Evolutionary conservation across 495 filamentous ascomycete species (phyloP), one percentile per base, ranked within the genome.

Genomic region (Penicillium bialowiezense): DNA sequence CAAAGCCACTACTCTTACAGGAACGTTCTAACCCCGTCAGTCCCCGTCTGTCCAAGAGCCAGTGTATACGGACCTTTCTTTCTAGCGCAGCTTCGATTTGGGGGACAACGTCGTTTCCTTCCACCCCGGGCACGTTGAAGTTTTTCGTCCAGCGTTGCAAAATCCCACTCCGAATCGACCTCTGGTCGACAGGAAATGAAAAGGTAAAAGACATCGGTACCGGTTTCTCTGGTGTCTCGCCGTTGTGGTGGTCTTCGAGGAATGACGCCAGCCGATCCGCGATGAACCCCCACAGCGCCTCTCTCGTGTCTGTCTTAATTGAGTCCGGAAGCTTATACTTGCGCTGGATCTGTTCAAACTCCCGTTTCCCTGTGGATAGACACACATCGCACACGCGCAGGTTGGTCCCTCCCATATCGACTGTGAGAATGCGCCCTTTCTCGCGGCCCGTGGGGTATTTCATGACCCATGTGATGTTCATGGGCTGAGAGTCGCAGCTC

Each of bases 391-490:
- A 97, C 46, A 97, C 88, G 46, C 92, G 88, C 28, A 97, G 75
- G 53, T 97, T 96, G 44, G 92, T 97, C 44, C 92, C 92, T 37
- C 92, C 92, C 90, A 96, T 93, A 63, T 97, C 92, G 9, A 97
- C 71, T 43, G 92, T 92, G 41, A 97, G 73, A 59, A 81, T 90
- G 23, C 82, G 89, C 44, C 92, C 92, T n/a, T 78, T 85, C 69
- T 97, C 92, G 53, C 87, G 55, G 19, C 49, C 92, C 90, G 59
- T 82, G 84, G 33, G 92, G 92, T 64, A 82, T 35, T 76, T 80
- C 81, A 90, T 93, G 51, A 90, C 88, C 92, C 92, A 97, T 35
- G 91, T 95, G 28, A 90, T 82, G 71, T 96, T 95, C 92, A 97
- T 97, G 46, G 92, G 92, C 90, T 95, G 34, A 13, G 20, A 39